Base-by-base conservation (phyloP, 2,329 filamentous ascomycete species). In the Colletotrichum eremochloae region DNA sequence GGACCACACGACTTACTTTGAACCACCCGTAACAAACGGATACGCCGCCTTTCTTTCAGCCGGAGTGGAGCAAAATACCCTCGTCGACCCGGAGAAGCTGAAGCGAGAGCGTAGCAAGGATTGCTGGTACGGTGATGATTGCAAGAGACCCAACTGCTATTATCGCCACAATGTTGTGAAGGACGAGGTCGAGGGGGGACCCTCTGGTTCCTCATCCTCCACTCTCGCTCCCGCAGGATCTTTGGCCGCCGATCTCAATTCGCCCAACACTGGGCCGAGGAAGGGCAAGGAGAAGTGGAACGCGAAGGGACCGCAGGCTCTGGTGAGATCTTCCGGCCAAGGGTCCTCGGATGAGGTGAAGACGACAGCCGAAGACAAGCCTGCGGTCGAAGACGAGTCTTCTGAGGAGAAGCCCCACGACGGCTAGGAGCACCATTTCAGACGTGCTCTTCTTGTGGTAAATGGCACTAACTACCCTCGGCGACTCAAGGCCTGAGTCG, bases 101-200 rank as follows among this genome's bases (percentile, higher is more conserved):
- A 31, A 24, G 38, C 56, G 56, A 42, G 56, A 58, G n/a, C 56
- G 38, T 7, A 42, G 38, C 56, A 58, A 58, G 56, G 1, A 2
- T 11, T 58, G 56, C 24, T 58, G 56, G 56, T 29, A 58, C 11
- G 38, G 56, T 6, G 4, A 29, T 24, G 56, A 31, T 29, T 58
- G 56, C 38, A 58, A 42, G 56, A 42, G 33, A 15, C 56, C 56
- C 36, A 42, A 18, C n/a, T 58, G 56, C n/a, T 58, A 58, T 15
- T 58, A 58, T 38, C 56, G 36, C 56, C 56, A 58, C 7, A 14
- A 6, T 11, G n/a, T 36, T 15, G 12, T 18, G 11, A 2, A 58
- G 8, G 38, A 29, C 33, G 38, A 29, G 14, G 14, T 24, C n/a
- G 36, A 42, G n/a, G 38, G 3, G 12, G 38, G 5, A 8, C 2